Base-by-base conservation (phyloP, 2,329 filamentous ascomycete species). In the Penicillium sp. region DNA sequence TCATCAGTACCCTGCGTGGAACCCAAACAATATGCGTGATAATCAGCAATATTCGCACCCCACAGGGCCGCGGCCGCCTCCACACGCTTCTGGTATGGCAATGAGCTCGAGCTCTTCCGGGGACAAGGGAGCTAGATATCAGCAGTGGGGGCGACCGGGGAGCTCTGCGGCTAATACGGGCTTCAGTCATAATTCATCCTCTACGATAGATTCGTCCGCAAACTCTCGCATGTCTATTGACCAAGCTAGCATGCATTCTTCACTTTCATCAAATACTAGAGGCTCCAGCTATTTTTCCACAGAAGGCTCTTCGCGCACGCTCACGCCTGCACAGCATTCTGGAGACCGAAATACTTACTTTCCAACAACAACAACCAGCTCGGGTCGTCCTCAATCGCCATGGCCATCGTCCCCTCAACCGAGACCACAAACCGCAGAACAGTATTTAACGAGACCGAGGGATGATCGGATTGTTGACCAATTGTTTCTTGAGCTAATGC, bases 401-500 rank as follows among this genome's bases (percentile, higher is more conserved):
- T 73, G 67, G 66, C 75, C 71, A 66, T 70, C 67, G 21, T 26
- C 26, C 26, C 69, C 59, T 46, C 68, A 67, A 52, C 78, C 68
- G 58, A 75, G 64, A 73, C 31, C 69, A 53, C 19, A 68, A 70
- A 71, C 66, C 38, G 75, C 72, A 64, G 73, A 70, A 66, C 70
- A 76, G 65, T 73, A 77, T 69, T 68, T 82, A 82, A 80, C 72
- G 50, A 72, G 76, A 23, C 78, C 78, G 13, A 73, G 76, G 62
- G 78, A 80, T 66, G 92, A 96, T 73, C 86, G 88, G 62, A 81
- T 96, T 15, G 91, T 97, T 50, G 92, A 98, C 75, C 89, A 93
- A 73, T 91, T 97, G 82, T 98, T 98, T 73, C 84, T 93, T 71
- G 90, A 92, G 56, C 82, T 99, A 67, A 98, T 99, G 95, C 91